Base-by-base conservation (phyloP, 495 filamentous ascomycete species). In the Darksidea phi region DNA sequence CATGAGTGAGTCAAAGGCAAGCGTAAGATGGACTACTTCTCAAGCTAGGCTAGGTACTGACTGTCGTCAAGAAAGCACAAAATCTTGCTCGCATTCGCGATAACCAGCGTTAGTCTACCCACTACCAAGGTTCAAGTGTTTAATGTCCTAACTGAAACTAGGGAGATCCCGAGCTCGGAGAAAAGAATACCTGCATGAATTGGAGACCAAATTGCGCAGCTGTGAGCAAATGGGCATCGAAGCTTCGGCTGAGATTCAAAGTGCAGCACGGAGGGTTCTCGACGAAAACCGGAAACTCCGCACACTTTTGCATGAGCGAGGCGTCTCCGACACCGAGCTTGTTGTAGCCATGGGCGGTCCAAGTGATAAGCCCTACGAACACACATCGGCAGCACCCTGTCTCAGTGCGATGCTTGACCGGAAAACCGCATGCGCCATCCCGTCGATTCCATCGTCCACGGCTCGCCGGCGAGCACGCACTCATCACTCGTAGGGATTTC, bases 101-200 rank as follows among this genome's bases (percentile, higher is more conserved):
- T 48, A 94, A 94, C 70, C 90, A 94, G 68, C 82, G 90, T 63
- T 25, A 43, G 53, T 46, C 28, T 28, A 23, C 36, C 23, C 17
- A 24, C 6, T 37, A 25, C 18, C 18, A 7, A 47, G 12, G 2
- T 41, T 5, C 23, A 2, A n/a, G n/a, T n/a, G n/a, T 48, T 13
- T 1, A 57, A 25, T 57, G 17, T 48, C 43, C 7, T 8, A 6
- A 12, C 17, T 32, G 13, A 10, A 50, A 1, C 21, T 36, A 63
- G 60, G 60, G 43, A 86, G 85, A 37, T 90, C 87, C 47, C 84
- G 90, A 23, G 88, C 88, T 12, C 78, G 86, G 21, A 83, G 83
- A 59, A 90, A 88, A 74, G 86, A 91, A 69, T 88, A 95, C 69
- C 72, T 90, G 18, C 75, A 82, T 34, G 84, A 88, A 21, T 76